Conservation (phyloP, 2,329 filamentous ascomycete species). For the Grosmannia clavigera region DNA sequence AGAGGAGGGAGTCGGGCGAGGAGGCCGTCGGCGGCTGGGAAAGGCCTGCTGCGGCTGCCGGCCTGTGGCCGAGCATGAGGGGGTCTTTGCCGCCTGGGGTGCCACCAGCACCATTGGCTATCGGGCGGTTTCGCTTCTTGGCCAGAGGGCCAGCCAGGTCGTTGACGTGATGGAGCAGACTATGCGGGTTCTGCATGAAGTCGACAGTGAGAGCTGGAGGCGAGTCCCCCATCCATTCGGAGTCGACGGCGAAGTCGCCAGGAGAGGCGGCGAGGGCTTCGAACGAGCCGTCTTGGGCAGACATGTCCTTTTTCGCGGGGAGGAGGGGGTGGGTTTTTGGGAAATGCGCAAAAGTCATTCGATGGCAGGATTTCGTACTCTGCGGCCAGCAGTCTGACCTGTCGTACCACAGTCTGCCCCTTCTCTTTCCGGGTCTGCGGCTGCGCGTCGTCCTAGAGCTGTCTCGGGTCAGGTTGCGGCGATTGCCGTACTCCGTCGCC, state of each 20-base stretch:
- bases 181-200: slow-evolving; percentile 11
- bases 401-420: background rate
- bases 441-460: background rate
- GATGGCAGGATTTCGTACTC: background rate
- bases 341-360: background rate
- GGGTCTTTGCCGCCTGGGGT: slow-evolving; percentile 1
- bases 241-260: slow-evolving; percentile 13
- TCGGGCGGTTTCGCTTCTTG: background rate
- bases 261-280: slow-evolving; percentile 13
- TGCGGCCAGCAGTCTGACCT: background rate
- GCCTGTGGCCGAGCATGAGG: slow-evolving; percentile 9
- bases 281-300: slow-evolving; percentile 11
- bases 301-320: slow-evolving; percentile 6
- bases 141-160: background rate
- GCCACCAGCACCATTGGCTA: background rate
- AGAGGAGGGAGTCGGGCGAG: slow-evolving; percentile 14
- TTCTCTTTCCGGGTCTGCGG: background rate
- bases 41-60: slow-evolving; percentile 4
- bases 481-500: background rate
- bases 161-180: slow-evolving; percentile 6
- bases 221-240: slow-evolving; percentile 14
- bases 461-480: background rate
- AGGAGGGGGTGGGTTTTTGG: background rate
- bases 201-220: slow-evolving; percentile 13
- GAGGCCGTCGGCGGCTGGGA: slow-evolving; percentile 9